These are phyloP conservation scores for Kurtzmaniella natalensis DNA, from an alignment of 1,139 yeast species.

Conservation along the genomic window DNA sequence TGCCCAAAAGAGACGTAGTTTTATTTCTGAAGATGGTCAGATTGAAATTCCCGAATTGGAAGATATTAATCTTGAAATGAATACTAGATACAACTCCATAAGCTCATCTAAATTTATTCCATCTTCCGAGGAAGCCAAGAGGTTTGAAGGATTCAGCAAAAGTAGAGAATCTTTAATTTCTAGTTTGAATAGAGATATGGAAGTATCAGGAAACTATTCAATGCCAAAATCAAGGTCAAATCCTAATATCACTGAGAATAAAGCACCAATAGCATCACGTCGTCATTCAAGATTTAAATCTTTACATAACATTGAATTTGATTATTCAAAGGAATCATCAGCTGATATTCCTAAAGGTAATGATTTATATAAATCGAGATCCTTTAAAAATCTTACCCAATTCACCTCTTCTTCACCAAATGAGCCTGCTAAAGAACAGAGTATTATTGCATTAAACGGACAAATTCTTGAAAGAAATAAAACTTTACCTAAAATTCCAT, in stretches of 20 bases:
- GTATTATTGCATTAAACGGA: too few relatives aligned
- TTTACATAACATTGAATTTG: background rate
- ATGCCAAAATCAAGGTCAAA: constrained; percentile 5
- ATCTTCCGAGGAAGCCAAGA: constrained; percentile 28
- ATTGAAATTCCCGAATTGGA: constrained; percentile 40
- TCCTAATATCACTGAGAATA: constrained; percentile 1
- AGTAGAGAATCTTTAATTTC: constrained; percentile 20
- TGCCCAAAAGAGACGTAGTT: constrained; percentile 20
- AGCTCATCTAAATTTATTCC: constrained; percentile 22
- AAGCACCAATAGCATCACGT: background rate
- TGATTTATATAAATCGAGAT: too few relatives aligned
- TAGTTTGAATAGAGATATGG: constrained; percentile 17
- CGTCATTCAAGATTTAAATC: constrained; percentile 2
- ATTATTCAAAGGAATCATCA: background rate
- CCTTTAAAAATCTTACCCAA: too few relatives aligned
- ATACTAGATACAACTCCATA: constrained; percentile 1
- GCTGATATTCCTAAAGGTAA: too few relatives aligned
- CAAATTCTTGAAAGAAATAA: background rate
- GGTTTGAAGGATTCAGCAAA: constrained; percentile 24
- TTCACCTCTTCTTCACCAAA: too few relatives aligned
- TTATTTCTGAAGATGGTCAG: constrained; percentile 30
- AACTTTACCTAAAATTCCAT: background rate
- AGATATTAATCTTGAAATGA: background rate
- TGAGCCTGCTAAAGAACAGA: background rate
- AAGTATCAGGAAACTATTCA: too few relatives aligned